Conservation (phyloP, 176 grass and related monocot genomes). For the Musa troglodytarum region DNA sequence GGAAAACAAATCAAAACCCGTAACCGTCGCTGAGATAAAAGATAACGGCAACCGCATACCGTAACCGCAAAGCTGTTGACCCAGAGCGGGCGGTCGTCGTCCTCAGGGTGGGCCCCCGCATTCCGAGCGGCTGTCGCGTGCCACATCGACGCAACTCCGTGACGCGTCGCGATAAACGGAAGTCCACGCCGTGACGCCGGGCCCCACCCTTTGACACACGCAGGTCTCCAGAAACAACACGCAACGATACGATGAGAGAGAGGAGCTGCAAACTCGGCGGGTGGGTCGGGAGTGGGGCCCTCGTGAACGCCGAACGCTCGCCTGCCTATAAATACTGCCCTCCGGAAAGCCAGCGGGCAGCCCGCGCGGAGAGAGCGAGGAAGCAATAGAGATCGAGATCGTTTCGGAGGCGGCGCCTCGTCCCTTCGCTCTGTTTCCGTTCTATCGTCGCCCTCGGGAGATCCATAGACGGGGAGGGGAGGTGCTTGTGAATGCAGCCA, state of each 20-base stretch:
- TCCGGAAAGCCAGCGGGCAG: not conserved
- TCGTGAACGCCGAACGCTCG: not conserved
- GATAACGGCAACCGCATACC: too few relatives aligned
- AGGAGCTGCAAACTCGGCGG: too few relatives aligned
- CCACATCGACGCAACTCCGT: not conserved
- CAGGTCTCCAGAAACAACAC: too few relatives aligned
- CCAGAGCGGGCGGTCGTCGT: not conserved
- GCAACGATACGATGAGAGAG: too few relatives aligned
- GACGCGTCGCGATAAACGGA: not conserved
- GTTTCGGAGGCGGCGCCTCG: not conserved
- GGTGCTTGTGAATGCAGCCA: too few relatives aligned
- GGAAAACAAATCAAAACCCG: too few relatives aligned
- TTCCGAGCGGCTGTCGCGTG: conserved; percentile 34
- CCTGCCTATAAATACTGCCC: conserved; percentile 9
- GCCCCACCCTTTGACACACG: not conserved
- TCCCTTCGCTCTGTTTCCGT: not conserved
- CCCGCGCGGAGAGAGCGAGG: not conserved
- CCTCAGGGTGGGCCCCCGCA: not conserved
- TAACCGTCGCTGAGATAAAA: too few relatives aligned
- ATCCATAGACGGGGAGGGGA: not conserved
- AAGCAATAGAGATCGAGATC: not conserved
- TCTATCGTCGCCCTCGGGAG: not conserved
- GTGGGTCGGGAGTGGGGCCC: not conserved
- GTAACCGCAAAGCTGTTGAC: too few relatives aligned
- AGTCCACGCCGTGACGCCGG: not conserved